Evolutionary conservation across 148 eudicot genomes (phyloP).

Genomic region (Rhododendron williamsianum): DNA sequence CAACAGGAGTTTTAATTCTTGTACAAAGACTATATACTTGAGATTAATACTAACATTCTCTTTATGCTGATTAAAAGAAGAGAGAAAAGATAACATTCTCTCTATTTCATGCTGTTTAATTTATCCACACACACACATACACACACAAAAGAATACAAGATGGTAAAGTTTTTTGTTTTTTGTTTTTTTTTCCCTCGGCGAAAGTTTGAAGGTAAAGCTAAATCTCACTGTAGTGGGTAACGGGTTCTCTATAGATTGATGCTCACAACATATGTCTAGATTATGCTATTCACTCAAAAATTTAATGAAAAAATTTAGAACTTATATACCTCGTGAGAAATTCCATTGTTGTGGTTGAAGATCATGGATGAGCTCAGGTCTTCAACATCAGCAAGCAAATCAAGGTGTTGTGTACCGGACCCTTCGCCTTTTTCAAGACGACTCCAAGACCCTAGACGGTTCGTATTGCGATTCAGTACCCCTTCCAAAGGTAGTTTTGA

Average conservation of each 20-base stretch:
- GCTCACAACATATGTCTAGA: neutral
- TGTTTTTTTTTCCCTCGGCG: too few relatives aligned
- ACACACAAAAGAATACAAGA: too few relatives aligned
- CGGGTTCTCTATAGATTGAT: neutral
- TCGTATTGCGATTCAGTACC: neutral
- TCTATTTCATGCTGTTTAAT: too few relatives aligned
- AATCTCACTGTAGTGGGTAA: too few relatives aligned
- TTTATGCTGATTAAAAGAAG: neutral
- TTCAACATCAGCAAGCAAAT: slow-evolving; percentile 7
- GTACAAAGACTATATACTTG: neutral
- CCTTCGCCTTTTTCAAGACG: slow-evolving; percentile 2
- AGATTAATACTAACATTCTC: neutral
- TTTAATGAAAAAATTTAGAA: neutral
- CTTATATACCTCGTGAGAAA: slow-evolving; percentile 18
- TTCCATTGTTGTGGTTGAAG: slow-evolving; percentile 18
- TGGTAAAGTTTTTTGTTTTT: too few relatives aligned
- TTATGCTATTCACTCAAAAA: neutral
- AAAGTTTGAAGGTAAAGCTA: neutral
- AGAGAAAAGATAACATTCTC: too few relatives aligned
- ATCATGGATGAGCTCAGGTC: slow-evolving; percentile 18
- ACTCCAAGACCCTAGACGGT: slow-evolving; percentile 16
- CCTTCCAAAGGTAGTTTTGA: neutral
- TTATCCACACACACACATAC: too few relatives aligned
- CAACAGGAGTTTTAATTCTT: neutral
- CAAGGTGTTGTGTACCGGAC: slow-evolving; percentile 3